Evolutionary conservation across 1,284 basidiomycete genomes (phyloP), one percentile per base, ranked within the genome.

Genomic region (Tilletia horrida): DNA sequence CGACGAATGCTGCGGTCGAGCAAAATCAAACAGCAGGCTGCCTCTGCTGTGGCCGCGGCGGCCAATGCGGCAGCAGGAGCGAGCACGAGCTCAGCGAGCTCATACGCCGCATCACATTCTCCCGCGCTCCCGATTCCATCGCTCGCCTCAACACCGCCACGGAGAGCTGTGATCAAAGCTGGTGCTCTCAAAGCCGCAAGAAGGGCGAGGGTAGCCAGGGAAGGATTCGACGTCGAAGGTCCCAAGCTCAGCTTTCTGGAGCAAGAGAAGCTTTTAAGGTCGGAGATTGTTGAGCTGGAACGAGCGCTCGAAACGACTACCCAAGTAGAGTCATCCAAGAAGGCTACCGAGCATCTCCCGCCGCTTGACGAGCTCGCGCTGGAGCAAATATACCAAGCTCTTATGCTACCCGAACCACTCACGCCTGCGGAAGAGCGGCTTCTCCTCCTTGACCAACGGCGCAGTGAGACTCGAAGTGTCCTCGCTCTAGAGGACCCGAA

Each of bases 371-470:
- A 80, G 16, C 68, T 71, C 40, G 67, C 66, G 31, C 68, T 80
- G 25, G 78, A 78, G 27, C 71, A 76, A 62, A 64, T 80, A 27
- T 78, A 80, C 62, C 72, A 69, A 29, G 78, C 76, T 6, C 61
- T 80, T 43, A 69, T 75, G 44, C 62, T 72, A 13, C 69, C 76
- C 0, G 70, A 70, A 14, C 67, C 70, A 8, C 66, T 71, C 3
- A 71, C 67, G 25, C 31, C 62, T 13, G 71, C 73, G 31, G 72
- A 76, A 18, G 47, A 44, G 13, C 66, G 74, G n/a, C 50, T 72
- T 48, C 69, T 71, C 13, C 63, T 66, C 42, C 62, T 72, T 29
- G 67, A 69, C 18, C 69, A 64, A 29, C 67, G 67, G 18, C 66
- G 72, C 6, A 52, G 42, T 40, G 43, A 40, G 35, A 11, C 11